phyloP scores from a whole-genome alignment of 345 rosid genomes.

The Bretschneidera sinensis region DNA sequence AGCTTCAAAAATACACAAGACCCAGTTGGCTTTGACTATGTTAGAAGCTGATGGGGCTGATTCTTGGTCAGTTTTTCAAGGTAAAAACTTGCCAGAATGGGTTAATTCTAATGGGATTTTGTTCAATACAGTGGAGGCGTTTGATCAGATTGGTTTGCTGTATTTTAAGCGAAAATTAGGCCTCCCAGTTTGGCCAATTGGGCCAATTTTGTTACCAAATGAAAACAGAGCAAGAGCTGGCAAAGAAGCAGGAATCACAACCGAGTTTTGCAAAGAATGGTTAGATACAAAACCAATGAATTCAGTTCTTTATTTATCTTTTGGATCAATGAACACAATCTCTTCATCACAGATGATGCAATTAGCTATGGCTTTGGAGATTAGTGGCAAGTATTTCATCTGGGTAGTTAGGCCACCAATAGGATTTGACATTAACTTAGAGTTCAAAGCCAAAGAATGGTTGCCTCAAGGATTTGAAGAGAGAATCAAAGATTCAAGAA shows the following conservation, averaged over 20 bases:
- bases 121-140: slow-evolving; percentile 56
- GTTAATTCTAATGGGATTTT: slow-evolving; percentile 43
- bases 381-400: slow-evolving; percentile 48
- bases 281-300: slow-evolving; percentile 47
- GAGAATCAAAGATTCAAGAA: slow-evolving; percentile 27
- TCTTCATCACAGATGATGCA: slow-evolving; percentile 50
- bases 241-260: slow-evolving; percentile 11
- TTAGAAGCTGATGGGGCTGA: slow-evolving; percentile 48
- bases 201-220: slow-evolving; percentile 47
- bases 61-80: slow-evolving; percentile 45
- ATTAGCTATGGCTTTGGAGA: slow-evolving; percentile 54
- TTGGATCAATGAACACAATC: slow-evolving; percentile 66
- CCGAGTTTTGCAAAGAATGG: slow-evolving; percentile 41
- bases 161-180: slow-evolving; percentile 47
- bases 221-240: slow-evolving; percentile 19
- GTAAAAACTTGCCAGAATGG: slow-evolving; percentile 39
- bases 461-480: slow-evolving; percentile 53
- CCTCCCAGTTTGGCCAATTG: slow-evolving; percentile 48
- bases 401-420: slow-evolving; percentile 80
- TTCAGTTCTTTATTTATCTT: slow-evolving; percentile 61
- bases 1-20: slow-evolving; percentile 39
- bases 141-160: slow-evolving; percentile 41
- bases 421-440: slow-evolving; percentile 45
- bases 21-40: slow-evolving; percentile 40
- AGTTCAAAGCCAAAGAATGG: slow-evolving; percentile 42